Evolutionary conservation across 805 yeast genomes (phyloP).

Genomic region (Hanseniaspora hatyaiensis): DNA sequence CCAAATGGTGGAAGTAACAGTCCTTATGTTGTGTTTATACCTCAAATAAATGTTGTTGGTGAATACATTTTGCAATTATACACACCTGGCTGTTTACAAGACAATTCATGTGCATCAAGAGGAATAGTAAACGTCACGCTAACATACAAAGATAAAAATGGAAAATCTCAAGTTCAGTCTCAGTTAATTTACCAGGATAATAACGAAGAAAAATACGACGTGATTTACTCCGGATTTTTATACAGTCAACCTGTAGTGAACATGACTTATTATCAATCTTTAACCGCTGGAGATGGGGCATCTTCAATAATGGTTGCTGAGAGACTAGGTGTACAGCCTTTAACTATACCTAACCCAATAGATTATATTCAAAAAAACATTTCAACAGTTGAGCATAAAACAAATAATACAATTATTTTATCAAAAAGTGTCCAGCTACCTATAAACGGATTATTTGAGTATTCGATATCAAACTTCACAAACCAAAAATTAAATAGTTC

Average conservation of each 20-base stretch:
- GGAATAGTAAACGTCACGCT: constrained; percentile 72
- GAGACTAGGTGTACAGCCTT: constrained; percentile 26
- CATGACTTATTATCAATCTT: constrained; percentile 29
- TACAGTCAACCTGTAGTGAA: constrained; percentile 38
- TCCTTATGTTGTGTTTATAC: constrained; percentile 40
- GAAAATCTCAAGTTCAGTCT: constrained; percentile 22
- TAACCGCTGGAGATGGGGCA: constrained; percentile 27
- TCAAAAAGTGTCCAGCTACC: constrained; percentile 31
- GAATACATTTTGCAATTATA: constrained; percentile 57
- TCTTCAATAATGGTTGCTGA: constrained; percentile 59
- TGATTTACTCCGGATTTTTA: constrained; percentile 58
- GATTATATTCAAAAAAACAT: background rate
- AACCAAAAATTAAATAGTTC: constrained; percentile 25
- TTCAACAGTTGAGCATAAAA: background rate
- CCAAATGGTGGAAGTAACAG: constrained; percentile 21
- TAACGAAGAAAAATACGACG: constrained; percentile 66
- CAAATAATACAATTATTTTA: constrained; percentile 20
- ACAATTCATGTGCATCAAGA: constrained; percentile 54
- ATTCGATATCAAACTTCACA: constrained; percentile 56
- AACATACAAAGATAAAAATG: constrained; percentile 29
- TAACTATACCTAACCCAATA: constrained; percentile 14
- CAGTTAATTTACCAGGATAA: constrained; percentile 65
- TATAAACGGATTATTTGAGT: constrained; percentile 76
- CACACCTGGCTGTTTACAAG: constrained; percentile 78
- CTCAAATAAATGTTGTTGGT: constrained; percentile 64